Evolutionary conservation across 116 monocot genomes (phyloP).

Genomic region (Cymodocea nodosa): DNA sequence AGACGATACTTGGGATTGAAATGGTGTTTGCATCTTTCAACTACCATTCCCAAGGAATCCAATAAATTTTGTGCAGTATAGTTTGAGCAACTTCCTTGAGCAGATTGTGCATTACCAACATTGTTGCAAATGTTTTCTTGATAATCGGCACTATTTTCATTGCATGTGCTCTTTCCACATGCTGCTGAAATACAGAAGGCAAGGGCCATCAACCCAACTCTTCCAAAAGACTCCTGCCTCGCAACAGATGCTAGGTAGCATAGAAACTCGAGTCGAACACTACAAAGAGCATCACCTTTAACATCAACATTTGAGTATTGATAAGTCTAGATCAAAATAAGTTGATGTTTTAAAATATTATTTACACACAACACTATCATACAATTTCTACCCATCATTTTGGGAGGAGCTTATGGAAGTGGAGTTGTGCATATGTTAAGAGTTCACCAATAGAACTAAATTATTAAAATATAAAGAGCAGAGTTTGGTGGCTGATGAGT

Average conservation of each 20-base stretch:
- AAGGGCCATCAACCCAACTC: constrained; percentile 86
- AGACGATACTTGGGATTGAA: constrained; percentile 86
- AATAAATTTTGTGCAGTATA: constrained; percentile 33
- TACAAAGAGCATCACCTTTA: constrained; percentile 15
- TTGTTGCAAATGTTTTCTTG: background rate
- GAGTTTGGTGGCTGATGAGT: no score
- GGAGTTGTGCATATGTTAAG: no score
- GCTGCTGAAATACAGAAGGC: constrained; percentile 66
- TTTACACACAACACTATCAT: no score
- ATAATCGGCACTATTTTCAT: constrained; percentile 3
- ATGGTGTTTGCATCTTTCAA: constrained; percentile 86
- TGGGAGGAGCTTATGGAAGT: no score
- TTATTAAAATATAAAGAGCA: no score
- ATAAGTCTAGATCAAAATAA: no score
- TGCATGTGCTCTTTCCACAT: constrained; percentile 9
- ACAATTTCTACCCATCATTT: no score
- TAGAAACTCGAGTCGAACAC: constrained; percentile 41
- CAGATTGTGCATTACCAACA: constrained; percentile 7
- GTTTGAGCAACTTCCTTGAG: constrained; percentile 4
- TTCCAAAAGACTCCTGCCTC: constrained; percentile 55
- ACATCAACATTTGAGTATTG: background rate
- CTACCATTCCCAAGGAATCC: constrained; percentile 52
- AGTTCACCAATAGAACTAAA: no score
- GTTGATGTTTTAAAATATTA: no score
- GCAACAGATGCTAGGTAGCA: constrained; percentile 47